Base-by-base conservation (phyloP, 371 early-diverging fungal species). In the Mortierella sp. region DNA sequence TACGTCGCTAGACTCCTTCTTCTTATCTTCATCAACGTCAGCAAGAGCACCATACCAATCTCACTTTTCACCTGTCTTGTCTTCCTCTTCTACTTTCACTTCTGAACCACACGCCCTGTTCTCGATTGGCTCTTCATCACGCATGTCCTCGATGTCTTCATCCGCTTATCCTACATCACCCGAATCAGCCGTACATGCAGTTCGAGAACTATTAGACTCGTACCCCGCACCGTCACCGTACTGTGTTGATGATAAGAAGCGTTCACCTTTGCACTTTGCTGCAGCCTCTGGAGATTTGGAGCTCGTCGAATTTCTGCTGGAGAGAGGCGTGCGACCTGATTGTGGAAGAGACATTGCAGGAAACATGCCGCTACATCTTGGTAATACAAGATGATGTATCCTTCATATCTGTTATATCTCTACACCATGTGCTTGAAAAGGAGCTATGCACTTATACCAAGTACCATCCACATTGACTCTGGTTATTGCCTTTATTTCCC, bases 271-370 rank as follows among this genome's bases (percentile, higher is more conserved):
- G 15, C 79, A 79, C 51, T 79, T 79, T 79, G 79, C 79, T 2
- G 79, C 79, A 1, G 79, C 79, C 9, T 68, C 79, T 10, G 79
- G 79, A 43, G 79, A 79, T 63, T 10, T 79, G 37, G 79, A 79
- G 13, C 60, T 79, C 31, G 79, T 79, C 2, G 79, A 79, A 45
- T 79, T 73, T 59, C 70, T 79, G 12, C 49, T 79, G 19, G 79
- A 79, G 47, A 66, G 79, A 53, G 79, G 79, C 19, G 79, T 79
- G 1, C 73, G 79, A 17, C 79, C 79, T 1, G 79, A 79, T 22
- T 79, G 79, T 56, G 79, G 79, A 19, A 65, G 79, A 31, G 79
- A 79, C 47, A 79, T 79, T 64, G 79, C 79, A 1, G 79, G 79
- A 29, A 79, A 79, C 31, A 79, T 79, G 79, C 79, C 79, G 0